Evolutionary conservation across 2,329 filamentous ascomycete genomes (phyloP).

Genomic region (Penicillium fuscoglaucum): DNA sequence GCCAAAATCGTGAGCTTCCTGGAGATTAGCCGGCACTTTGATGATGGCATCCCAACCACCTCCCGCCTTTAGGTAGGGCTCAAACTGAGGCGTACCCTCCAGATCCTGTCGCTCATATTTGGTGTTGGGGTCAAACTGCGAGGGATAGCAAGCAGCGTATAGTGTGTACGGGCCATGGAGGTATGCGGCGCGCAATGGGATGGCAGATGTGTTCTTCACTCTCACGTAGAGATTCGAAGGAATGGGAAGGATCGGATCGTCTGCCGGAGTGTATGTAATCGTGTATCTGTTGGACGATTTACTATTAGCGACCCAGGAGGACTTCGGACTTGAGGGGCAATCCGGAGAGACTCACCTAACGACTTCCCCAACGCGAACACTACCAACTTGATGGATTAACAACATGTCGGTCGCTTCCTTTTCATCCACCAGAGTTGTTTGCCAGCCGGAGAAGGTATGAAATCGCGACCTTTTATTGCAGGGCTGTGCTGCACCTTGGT

Average conservation of each 20-base stretch:
- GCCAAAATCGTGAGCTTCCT: conserved; percentile 18
- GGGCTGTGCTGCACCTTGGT: conserved; percentile 27
- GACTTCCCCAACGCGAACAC: conserved; percentile 90
- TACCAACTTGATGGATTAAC: conserved; percentile 85
- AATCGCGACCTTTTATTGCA: conserved; percentile 30
- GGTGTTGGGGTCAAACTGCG: conserved; percentile 77
- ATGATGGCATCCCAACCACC: conserved; percentile 81
- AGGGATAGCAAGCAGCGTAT: conserved; percentile 80
- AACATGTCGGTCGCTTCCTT: conserved; percentile 62
- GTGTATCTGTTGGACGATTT: conserved; percentile 58
- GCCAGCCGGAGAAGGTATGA: conserved; percentile 40
- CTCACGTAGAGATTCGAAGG: conserved; percentile 79
- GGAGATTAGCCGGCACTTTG: conserved; percentile 74
- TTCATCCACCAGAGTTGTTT: conserved; percentile 24
- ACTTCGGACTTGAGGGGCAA: not conserved
- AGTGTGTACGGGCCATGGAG: conserved; percentile 94
- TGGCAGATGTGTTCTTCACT: conserved; percentile 87
- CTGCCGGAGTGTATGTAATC: conserved; percentile 84
- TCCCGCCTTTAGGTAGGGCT: conserved; percentile 94
- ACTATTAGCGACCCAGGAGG: not conserved
- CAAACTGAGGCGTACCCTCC: conserved; percentile 83
- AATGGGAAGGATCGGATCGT: conserved; percentile 85
- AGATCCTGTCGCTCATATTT: conserved; percentile 69
- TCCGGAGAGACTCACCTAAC: conserved; percentile 64
- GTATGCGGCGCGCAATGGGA: conserved; percentile 89